Evolutionary conservation across 352 stramenopile species (phyloP).

Genomic region (Globisporangium nodosum): DNA sequence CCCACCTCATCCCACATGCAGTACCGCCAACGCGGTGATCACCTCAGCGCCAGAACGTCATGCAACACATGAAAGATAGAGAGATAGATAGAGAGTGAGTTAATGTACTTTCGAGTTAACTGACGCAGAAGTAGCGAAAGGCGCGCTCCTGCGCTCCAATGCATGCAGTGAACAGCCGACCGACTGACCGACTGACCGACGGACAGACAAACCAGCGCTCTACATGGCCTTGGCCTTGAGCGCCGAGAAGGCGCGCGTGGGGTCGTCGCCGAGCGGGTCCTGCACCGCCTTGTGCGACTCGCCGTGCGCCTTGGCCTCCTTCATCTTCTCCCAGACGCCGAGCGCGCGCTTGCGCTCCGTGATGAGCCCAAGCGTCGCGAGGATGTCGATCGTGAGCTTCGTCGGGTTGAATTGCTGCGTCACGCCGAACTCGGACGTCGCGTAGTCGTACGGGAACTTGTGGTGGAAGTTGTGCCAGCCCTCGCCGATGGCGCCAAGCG

Average conservation of each 20-base stretch:
- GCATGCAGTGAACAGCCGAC: not conserved
- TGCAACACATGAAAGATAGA: not conserved
- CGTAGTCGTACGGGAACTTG: conserved; percentile 99
- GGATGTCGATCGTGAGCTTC: conserved; percentile 96
- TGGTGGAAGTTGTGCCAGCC: conserved; percentile 97
- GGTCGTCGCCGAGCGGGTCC: conserved; percentile 51
- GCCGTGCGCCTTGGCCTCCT: conserved; percentile 35
- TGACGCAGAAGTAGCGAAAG: not conserved
- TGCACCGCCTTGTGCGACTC: conserved; percentile 25
- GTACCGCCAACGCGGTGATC: no score
- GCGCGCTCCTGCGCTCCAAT: no score
- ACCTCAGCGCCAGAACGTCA: not conserved
- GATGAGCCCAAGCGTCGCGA: conserved; percentile 90
- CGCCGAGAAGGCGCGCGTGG: conserved; percentile 43
- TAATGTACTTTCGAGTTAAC: not conserved
- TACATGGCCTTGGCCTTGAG: conserved; percentile 69
- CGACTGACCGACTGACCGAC: not conserved
- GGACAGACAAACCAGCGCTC: not conserved
- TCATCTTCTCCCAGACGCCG: conserved; percentile 93
- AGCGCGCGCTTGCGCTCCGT: conserved; percentile 94
- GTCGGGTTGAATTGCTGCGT: conserved; percentile 97
- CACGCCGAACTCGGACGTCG: conserved; percentile 96
- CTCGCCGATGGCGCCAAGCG: conserved; percentile 94
- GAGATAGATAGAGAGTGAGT: not conserved
- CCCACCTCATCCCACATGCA: not conserved